These are phyloP conservation scores for Rhexocercosporidium sp. DNA, from an alignment of 2,329 filamentous ascomycete genomes.

Conservation along the genomic window DNA sequence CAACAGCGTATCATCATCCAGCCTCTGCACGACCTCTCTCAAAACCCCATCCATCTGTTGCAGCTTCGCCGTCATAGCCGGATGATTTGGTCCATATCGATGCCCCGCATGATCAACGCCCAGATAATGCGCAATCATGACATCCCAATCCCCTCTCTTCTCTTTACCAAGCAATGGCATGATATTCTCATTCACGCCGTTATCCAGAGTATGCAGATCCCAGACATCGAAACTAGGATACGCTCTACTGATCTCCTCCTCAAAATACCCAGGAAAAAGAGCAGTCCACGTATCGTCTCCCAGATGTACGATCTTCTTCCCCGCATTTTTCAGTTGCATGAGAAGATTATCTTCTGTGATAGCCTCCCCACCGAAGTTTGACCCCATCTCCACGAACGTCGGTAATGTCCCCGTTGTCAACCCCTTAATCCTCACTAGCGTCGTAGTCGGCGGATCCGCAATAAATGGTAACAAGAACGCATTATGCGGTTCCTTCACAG, in stretches of 20 bases:
- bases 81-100: conserved; percentile 90
- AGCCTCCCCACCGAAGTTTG: conserved; percentile 91
- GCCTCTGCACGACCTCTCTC: conserved; percentile 67
- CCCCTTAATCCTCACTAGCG: conserved; percentile 89
- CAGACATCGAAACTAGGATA: conserved; percentile 99
- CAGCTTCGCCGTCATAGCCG: conserved; percentile 89
- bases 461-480: conserved; percentile 95
- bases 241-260: conserved; percentile 80
- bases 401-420: conserved; percentile 94
- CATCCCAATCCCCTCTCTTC: conserved; percentile 78
- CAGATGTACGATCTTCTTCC: conserved; percentile 85
- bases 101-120: conserved; percentile 98
- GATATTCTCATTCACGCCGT: conserved; percentile 90
- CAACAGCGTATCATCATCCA: conserved; percentile 87
- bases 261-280: conserved; percentile 92
- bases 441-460: conserved; percentile 93
- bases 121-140: conserved; percentile 92
- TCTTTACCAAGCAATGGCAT: conserved; percentile 76
- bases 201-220: conserved; percentile 96
- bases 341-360: conserved; percentile 91
- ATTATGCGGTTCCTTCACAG: conserved; percentile 74
- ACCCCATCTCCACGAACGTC: conserved; percentile 91
- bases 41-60: conserved; percentile 89
- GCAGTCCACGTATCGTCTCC: conserved; percentile 98
- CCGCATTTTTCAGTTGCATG: conserved; percentile 65